A percentile compares a stretch with the other conserved stretches of the same genome.
Evolutionary conservation across 371 early-diverging fungal species (phyloP).

Genomic region (Synchytrium microbalum): DNA sequence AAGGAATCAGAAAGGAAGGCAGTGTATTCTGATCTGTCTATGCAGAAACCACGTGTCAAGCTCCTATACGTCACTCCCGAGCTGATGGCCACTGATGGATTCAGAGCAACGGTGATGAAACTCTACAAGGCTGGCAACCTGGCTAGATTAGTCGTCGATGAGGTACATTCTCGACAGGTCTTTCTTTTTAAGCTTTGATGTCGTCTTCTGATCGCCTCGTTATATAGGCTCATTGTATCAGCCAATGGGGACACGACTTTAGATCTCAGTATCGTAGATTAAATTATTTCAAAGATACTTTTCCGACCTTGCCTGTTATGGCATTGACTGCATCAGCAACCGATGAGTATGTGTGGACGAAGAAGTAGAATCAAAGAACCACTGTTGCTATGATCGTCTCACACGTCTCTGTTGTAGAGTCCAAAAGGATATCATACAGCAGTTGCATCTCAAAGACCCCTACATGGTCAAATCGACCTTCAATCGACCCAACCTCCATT

Average conservation of each 20-base stretch:
- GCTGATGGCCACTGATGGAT: constrained; percentile 29
- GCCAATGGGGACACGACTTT: constrained; percentile 45
- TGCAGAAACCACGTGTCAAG: not conserved
- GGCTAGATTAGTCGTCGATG: constrained; percentile 38
- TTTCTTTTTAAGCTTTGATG: not conserved
- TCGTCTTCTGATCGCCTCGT: no score
- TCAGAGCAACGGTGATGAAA: constrained; percentile 19
- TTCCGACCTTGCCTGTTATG: constrained; percentile 26
- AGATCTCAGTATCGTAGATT: constrained; percentile 34
- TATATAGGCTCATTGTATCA: constrained; percentile 38
- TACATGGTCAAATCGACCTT: constrained; percentile 24
- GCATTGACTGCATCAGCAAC: constrained; percentile 45
- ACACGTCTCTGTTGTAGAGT: constrained; percentile 18
- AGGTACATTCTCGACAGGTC: constrained; percentile 13
- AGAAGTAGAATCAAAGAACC: not conserved
- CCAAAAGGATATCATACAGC: constrained; percentile 27
- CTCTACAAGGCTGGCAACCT: constrained; percentile 20
- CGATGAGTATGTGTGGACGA: constrained; percentile 11
- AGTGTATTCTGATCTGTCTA: constrained; percentile 10
- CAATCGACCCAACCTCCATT: constrained; percentile 35
- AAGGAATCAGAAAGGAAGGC: constrained; percentile 19
- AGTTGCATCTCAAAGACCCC: constrained; percentile 17
- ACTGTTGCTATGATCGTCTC: not conserved
- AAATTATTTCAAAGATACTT: constrained; percentile 22
- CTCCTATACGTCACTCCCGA: constrained; percentile 35